Evolutionary conservation across 106 monocot species (phyloP).

Genomic region (Platanthera guangdongensis): DNA sequence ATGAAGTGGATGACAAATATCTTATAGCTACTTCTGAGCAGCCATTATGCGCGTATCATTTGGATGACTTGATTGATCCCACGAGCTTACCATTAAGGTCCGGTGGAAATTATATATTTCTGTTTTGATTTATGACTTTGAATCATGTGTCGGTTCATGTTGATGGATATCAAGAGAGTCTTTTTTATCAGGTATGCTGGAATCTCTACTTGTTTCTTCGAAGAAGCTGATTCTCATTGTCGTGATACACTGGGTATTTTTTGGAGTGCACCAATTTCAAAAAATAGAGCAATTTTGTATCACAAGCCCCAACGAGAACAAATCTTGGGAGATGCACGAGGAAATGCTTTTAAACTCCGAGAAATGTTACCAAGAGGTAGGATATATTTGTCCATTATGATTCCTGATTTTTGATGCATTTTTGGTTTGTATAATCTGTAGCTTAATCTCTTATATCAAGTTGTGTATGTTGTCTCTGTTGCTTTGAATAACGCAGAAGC

Average conservation of each 20-base stretch:
- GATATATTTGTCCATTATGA: not conserved
- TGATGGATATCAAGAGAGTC: not conserved
- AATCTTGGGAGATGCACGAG: slow-evolving; percentile 95
- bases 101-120: too few species aligned
- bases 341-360: slow-evolving; percentile 94
- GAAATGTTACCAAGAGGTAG: slow-evolving; percentile 83
- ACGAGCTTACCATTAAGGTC: slow-evolving; percentile 62
- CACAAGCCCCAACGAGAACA: slow-evolving; percentile 73
- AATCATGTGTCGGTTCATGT: not conserved
- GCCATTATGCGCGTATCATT: slow-evolving; percentile 86
- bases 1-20: slow-evolving; percentile 96
- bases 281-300: slow-evolving; percentile 93
- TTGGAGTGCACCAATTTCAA: slow-evolving; percentile 99
- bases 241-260: slow-evolving; percentile 83
- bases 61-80: slow-evolving; percentile 73
- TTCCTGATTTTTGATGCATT: not conserved
- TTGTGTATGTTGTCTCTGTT: slow-evolving; percentile 86
- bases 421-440: slow-evolving; percentile 11
- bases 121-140: not conserved
- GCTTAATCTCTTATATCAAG: slow-evolving; percentile 77
- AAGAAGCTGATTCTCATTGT: slow-evolving; percentile 93
- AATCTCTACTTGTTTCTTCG: slow-evolving; percentile 88
- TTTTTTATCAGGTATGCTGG: slow-evolving; percentile 68
- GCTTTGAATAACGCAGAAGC: slow-evolving; percentile 99
- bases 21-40: slow-evolving; percentile 94